Evolutionary conservation across 2,329 filamentous ascomycete genomes (phyloP).

Genomic region (Aspergillus puulaauensis): DNA sequence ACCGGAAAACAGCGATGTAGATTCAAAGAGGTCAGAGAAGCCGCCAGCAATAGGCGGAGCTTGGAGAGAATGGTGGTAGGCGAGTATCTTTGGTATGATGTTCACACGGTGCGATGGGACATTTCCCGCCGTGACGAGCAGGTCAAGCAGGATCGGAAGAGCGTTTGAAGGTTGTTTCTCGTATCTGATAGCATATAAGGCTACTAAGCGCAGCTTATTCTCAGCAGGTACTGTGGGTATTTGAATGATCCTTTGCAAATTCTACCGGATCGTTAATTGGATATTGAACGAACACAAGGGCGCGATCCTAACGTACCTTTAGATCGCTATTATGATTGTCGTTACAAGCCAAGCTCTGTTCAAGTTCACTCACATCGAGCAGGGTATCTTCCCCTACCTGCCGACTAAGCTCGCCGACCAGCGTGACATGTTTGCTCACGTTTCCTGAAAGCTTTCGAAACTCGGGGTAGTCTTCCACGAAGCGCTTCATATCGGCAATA

Average conservation of each 20-base stretch:
- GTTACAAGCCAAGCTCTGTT: constrained; percentile 95
- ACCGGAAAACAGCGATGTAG: constrained; percentile 84
- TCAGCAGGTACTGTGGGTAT: constrained; percentile 72
- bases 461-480: constrained; percentile 97
- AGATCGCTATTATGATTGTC: constrained; percentile 90
- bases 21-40: constrained; percentile 89
- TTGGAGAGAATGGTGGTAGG: constrained; percentile 85
- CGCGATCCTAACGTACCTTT: constrained; percentile 58
- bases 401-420: constrained; percentile 90
- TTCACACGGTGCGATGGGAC: constrained; percentile 74
- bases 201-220: constrained; percentile 85
- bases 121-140: constrained; percentile 80
- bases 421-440: constrained; percentile 95
- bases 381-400: constrained; percentile 81
- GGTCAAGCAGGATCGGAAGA: constrained; percentile 79
- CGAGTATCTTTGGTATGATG: constrained; percentile 76
- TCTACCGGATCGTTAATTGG: constrained; percentile 48
- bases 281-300: background rate
- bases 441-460: constrained; percentile 97
- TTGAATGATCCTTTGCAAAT: constrained; percentile 81
- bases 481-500: constrained; percentile 97
- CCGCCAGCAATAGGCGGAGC: constrained; percentile 71
- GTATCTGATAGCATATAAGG: constrained; percentile 93
- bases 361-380: constrained; percentile 94
- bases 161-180: constrained; percentile 82